Percentiles rank a stretch among this genome's conserved stretches.
Evolutionary conservation across 2,329 filamentous ascomycete genomes (phyloP).

Genomic region (Paracorniculantispora psalliotae): DNA sequence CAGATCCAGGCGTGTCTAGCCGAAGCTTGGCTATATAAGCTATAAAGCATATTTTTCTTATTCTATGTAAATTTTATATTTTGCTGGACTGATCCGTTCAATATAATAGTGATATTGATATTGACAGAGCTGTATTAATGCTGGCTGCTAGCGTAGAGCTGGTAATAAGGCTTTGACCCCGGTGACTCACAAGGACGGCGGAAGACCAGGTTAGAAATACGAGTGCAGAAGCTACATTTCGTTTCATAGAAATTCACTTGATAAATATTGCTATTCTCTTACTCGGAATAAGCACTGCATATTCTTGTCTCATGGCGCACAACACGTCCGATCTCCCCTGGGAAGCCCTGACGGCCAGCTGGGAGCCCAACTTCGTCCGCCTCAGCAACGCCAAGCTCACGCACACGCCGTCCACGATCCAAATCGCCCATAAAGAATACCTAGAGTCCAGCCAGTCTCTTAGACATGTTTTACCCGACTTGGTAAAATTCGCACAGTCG

Average conservation of each 20-base stretch:
- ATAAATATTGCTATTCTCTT: neutral
- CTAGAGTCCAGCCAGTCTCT: neutral
- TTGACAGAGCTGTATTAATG: no score
- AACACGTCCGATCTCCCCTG: neutral
- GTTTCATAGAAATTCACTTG: neutral
- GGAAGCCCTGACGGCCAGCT: neutral
- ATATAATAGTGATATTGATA: no score
- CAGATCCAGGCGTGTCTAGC: no score
- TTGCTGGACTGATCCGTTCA: no score
- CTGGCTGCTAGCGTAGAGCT: no score
- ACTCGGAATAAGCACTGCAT: neutral
- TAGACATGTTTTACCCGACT: neutral
- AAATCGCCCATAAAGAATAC: neutral
- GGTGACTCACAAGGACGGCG: no score
- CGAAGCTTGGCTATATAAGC: no score
- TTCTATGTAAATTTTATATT: no score
- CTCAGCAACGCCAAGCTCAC: neutral
- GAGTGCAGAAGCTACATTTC: no score
- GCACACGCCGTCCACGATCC: neutral
- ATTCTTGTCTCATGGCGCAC: neutral
- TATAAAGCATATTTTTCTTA: no score
- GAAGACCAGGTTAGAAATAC: no score
- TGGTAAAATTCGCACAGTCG: neutral
- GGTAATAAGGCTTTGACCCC: no score
- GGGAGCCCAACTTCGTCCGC: neutral